Conservation (phyloP, 441 rosid genomes). For the Theobroma grandiflorum region DNA sequence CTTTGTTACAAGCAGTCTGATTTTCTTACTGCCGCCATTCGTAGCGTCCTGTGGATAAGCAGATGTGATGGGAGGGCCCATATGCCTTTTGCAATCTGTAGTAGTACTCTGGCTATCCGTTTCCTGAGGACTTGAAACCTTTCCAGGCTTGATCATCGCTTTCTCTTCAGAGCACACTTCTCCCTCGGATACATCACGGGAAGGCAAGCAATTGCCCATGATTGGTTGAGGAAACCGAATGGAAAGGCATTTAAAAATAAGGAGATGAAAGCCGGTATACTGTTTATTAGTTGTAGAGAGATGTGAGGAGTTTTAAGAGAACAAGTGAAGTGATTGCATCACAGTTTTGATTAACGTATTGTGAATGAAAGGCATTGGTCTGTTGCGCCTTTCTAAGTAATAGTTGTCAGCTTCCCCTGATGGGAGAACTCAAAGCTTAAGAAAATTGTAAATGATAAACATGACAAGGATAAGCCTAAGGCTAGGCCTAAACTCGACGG, state of each 20-base stretch:
- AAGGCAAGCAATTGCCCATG: constrained; percentile 3
- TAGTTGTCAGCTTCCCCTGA: neutral
- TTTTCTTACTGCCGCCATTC: constrained; percentile 11
- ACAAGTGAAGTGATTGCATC: constrained; percentile 14
- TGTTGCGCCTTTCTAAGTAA: neutral
- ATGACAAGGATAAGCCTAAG: neutral
- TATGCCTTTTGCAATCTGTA: neutral
- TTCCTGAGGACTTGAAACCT: neutral
- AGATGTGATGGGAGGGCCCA: neutral
- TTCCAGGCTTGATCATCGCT: constrained; percentile 1
- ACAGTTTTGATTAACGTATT: neutral
- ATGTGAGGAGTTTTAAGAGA: neutral
- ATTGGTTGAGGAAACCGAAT: neutral
- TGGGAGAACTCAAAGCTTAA: neutral
- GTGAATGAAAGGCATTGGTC: neutral
- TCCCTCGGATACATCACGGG: too few relatives aligned
- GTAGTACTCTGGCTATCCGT: neutral
- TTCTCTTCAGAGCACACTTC: neutral
- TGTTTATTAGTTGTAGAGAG: neutral
- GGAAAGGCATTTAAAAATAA: neutral
- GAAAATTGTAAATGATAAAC: neutral
- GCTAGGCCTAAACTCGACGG: neutral
- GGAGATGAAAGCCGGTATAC: neutral
- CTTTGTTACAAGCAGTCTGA: constrained; percentile 26
- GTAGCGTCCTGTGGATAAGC: neutral